These are phyloP conservation scores for Pontederia paniculata DNA, from an alignment of 176 grass and related monocot genomes.

Conservation along the genomic window DNA sequence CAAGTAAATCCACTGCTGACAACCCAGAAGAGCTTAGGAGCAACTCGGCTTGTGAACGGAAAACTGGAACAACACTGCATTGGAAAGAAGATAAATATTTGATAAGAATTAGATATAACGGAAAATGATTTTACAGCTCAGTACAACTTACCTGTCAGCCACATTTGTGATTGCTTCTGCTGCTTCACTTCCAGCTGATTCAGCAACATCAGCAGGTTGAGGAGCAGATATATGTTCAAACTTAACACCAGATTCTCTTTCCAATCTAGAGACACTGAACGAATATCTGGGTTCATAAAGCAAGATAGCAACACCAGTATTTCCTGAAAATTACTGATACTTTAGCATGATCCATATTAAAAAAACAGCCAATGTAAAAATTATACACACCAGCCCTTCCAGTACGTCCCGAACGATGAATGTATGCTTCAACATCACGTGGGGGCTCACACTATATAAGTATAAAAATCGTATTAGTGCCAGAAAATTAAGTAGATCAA, in stretches of 20 bases:
- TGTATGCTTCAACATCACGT: conserved; percentile 96
- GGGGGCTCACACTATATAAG: conserved; percentile 77
- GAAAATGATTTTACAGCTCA: neutral
- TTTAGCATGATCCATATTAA: neutral
- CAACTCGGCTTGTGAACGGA: conserved; percentile 76
- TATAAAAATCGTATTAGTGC: neutral
- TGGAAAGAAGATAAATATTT: neutral
- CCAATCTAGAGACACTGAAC: conserved; percentile 40
- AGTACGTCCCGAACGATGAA: conserved; percentile 88
- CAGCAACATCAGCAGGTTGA: conserved; percentile 75
- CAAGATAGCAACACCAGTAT: conserved; percentile 69
- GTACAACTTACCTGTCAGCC: conserved; percentile 54
- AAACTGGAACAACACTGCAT: conserved; percentile 94
- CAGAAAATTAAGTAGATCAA: too few species aligned
- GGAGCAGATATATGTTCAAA: conserved; percentile 89
- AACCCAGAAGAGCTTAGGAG: conserved; percentile 58
- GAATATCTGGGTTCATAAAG: conserved; percentile 78
- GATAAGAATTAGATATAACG: neutral
- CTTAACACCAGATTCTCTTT: conserved; percentile 77
- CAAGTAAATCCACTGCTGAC: conserved; percentile 58
- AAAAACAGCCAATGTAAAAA: neutral
- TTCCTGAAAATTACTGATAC: conserved; percentile 41
- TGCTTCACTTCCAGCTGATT: conserved; percentile 86
- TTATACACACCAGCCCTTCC: conserved; percentile 64
- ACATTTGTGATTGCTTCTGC: conserved; percentile 80